Percentiles rank a stretch among this genome's conserved stretches.
Evolutionary conservation across 345 rosid species (phyloP).

Genomic region (Noccaea bulbosa): DNA sequence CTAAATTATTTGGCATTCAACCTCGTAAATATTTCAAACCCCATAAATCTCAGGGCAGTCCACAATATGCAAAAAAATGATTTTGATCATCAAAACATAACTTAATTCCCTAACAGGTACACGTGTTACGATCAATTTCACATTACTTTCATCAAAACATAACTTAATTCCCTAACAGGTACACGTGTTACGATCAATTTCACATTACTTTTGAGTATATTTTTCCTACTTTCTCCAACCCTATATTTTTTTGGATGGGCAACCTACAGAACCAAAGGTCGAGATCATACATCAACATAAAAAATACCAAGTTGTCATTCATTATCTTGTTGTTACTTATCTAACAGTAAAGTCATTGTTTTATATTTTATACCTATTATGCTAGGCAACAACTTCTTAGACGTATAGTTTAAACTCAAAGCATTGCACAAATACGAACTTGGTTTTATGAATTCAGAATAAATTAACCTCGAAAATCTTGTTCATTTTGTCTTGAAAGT

Average conservation of each 20-base stretch:
- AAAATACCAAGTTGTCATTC: not conserved
- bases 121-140: not conserved
- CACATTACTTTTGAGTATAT: not conserved
- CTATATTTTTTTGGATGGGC: not conserved
- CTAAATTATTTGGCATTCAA: too few relatives aligned
- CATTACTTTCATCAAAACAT: not conserved
- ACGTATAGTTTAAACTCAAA: not conserved
- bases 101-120: not conserved
- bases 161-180: not conserved
- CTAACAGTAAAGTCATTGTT: not conserved
- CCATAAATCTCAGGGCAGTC: too few relatives aligned
- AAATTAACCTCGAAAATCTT: not conserved
- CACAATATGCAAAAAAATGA: not conserved
- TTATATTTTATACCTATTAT: not conserved
- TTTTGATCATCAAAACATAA: not conserved
- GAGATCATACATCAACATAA: not conserved
- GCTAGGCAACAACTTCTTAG: not conserved
- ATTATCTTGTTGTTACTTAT: not conserved
- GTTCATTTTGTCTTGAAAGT: not conserved
- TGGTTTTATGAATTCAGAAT: not conserved
- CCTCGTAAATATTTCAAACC: too few relatives aligned
- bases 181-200: not conserved
- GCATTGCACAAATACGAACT: not conserved
- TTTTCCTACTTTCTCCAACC: not conserved
- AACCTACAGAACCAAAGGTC: not conserved